A percentile compares a stretch with the other conserved stretches of the same genome.
Evolutionary conservation across 2,329 filamentous ascomycete species (phyloP).

Genomic region (Aspergillus costaricaensis): DNA sequence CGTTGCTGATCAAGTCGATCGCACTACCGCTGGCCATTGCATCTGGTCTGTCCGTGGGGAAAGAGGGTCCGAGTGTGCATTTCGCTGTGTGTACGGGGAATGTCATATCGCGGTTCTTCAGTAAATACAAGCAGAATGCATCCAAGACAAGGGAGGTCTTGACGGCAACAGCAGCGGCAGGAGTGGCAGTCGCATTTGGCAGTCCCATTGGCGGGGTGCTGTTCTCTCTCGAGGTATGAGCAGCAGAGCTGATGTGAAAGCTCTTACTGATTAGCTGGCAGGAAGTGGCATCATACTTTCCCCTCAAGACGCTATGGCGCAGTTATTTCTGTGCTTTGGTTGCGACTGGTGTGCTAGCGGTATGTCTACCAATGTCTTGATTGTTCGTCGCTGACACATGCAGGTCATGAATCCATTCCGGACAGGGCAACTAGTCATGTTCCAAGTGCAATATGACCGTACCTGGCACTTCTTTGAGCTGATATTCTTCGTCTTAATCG

Average conservation of each 20-base stretch:
- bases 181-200: slow-evolving; percentile 94
- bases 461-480: slow-evolving; percentile 98
- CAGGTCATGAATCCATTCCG: slow-evolving; percentile 94
- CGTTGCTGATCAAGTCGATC: slow-evolving; percentile 89
- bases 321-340: slow-evolving; percentile 98
- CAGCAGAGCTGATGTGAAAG: neutral
- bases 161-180: slow-evolving; percentile 90
- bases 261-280: slow-evolving; percentile 28
- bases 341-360: slow-evolving; percentile 83
- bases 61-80: slow-evolving; percentile 97
- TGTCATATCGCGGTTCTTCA: slow-evolving; percentile 89
- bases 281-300: slow-evolving; percentile 96
- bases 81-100: slow-evolving; percentile 98
- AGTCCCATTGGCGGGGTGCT: slow-evolving; percentile 95
- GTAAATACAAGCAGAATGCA: slow-evolving; percentile 87
- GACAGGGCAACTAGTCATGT: slow-evolving; percentile 98
- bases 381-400: neutral
- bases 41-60: slow-evolving; percentile 90
- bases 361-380: slow-evolving; percentile 36
- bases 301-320: slow-evolving; percentile 94
- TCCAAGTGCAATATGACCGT: slow-evolving; percentile 92
- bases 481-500: slow-evolving; percentile 87
- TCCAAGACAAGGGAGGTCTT: slow-evolving; percentile 94
- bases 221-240: slow-evolving; percentile 78
- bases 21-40: slow-evolving; percentile 88